phyloP scores from a whole-genome alignment of 495 filamentous ascomycete species.

The Annulohypoxylon stygium region DNA sequence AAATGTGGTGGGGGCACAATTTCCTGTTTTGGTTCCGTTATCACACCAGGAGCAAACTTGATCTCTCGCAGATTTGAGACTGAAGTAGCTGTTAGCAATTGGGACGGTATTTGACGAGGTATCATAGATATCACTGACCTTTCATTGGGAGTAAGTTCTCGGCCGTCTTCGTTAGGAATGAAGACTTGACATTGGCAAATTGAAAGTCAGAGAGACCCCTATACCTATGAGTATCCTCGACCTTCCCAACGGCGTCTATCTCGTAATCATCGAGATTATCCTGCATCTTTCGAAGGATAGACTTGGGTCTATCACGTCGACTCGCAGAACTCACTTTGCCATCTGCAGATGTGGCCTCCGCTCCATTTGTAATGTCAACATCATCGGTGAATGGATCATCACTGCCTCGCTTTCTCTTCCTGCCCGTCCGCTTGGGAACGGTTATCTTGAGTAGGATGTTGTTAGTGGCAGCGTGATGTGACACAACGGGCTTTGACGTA shows the following conservation, averaged over 20 bases:
- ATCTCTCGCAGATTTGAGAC: conserved; percentile 80
- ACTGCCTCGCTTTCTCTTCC: conserved; percentile 83
- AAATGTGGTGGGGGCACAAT: conserved; percentile 85
- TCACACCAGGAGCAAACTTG: conserved; percentile 74
- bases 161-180: conserved; percentile 74
- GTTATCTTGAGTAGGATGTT: conserved; percentile 89
- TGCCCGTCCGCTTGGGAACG: conserved; percentile 85
- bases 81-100: conserved; percentile 47
- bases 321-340: conserved; percentile 54
- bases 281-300: conserved; percentile 73
- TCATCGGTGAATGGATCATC: conserved; percentile 70
- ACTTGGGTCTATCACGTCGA: conserved; percentile 56
- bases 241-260: conserved; percentile 76
- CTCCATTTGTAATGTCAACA: conserved; percentile 40
- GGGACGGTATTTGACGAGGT: background rate
- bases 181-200: conserved; percentile 70
- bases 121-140: conserved; percentile 56
- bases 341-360: conserved; percentile 4
- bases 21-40: conserved; percentile 69
- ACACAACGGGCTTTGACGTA: conserved; percentile 78
- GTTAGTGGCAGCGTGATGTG: conserved; percentile 75
- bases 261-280: conserved; percentile 79
- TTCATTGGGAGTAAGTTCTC: conserved; percentile 74
- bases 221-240: conserved; percentile 88
- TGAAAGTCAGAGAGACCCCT: conserved; percentile 81